A percentile compares a stretch with the other conserved stretches of the same genome.
These are phyloP conservation scores for Pyricularia pennisetigena DNA, from an alignment of 2,329 filamentous ascomycete genomes.

Conservation along the genomic window DNA sequence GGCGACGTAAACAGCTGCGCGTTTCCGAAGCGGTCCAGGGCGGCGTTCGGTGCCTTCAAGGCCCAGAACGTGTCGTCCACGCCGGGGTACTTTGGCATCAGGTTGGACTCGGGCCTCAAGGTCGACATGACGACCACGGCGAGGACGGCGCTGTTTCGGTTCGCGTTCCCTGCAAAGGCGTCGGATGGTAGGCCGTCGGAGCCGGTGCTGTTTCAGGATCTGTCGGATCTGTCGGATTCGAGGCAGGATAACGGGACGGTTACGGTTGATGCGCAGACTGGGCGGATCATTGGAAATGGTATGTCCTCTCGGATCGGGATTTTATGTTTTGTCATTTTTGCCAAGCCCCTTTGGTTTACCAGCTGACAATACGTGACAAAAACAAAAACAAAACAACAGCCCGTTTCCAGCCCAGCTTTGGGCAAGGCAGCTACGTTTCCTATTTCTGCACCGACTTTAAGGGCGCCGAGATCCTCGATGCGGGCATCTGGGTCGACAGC, in stretches of 20 bases:
- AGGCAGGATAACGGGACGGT: slow-evolving; percentile 47
- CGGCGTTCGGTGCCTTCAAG: slow-evolving; percentile 31
- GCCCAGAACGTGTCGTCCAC: slow-evolving; percentile 42
- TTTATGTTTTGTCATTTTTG: neutral
- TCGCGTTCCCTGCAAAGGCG: slow-evolving; percentile 44
- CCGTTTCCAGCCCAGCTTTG: slow-evolving; percentile 45
- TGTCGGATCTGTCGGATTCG: slow-evolving; percentile 53
- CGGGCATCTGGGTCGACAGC: slow-evolving; percentile 51
- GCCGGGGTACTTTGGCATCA: slow-evolving; percentile 58
- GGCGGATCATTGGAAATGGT: slow-evolving; percentile 49
- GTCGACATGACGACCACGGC: slow-evolving; percentile 60
- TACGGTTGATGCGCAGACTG: slow-evolving; percentile 41
- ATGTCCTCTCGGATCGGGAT: neutral
- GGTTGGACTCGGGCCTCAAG: slow-evolving; percentile 43
- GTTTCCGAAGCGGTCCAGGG: slow-evolving; percentile 40
- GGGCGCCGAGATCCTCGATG: slow-evolving; percentile 40
- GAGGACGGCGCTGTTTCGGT: slow-evolving; percentile 56
- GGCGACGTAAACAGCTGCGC: slow-evolving; percentile 53
- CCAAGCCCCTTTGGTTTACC: too few species aligned
- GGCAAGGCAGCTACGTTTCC: slow-evolving; percentile 34
- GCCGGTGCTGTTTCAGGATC: slow-evolving; percentile 54
- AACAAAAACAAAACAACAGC: slow-evolving; percentile 21
- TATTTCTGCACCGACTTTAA: slow-evolving; percentile 42
- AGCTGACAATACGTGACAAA: neutral
- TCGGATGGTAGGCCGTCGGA: slow-evolving; percentile 25